Evolutionary conservation across 1,139 yeast species (phyloP).

Genomic region (Yamadazyma oceani): DNA sequence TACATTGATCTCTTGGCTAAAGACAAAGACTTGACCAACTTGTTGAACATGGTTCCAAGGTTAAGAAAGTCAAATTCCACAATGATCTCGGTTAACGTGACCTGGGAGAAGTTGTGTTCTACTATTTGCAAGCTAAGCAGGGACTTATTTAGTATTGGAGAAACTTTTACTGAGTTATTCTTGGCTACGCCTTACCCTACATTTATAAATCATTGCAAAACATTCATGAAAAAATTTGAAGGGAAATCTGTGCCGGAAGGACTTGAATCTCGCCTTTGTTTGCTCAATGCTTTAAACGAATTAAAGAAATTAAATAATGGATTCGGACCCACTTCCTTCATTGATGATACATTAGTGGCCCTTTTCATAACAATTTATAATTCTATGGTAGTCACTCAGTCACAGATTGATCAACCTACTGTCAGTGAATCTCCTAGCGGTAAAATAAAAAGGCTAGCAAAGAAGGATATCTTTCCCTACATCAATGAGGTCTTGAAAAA

Average conservation of each 20-base stretch:
- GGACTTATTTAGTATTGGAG: conserved; percentile 43
- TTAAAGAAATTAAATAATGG: conserved; percentile 76
- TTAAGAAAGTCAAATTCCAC: conserved; percentile 74
- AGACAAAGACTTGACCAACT: conserved; percentile 56
- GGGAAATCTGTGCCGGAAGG: conserved; percentile 29
- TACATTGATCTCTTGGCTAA: conserved; percentile 56
- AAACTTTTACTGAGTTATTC: conserved; percentile 53
- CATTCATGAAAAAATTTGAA: conserved; percentile 30
- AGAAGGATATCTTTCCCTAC: conserved; percentile 45
- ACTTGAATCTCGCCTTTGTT: conserved; percentile 33
- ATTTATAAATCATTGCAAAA: conserved; percentile 43
- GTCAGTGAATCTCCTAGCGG: conserved; percentile 31
- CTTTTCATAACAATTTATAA: conserved; percentile 53
- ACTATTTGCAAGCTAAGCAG: conserved; percentile 51
- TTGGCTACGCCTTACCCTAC: conserved; percentile 49
- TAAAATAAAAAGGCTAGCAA: conserved; percentile 41
- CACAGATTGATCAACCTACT: not conserved
- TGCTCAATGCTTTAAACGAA: conserved; percentile 57
- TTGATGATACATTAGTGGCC: conserved; percentile 73
- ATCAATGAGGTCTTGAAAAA: conserved; percentile 35
- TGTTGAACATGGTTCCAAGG: conserved; percentile 64
- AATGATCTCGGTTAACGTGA: conserved; percentile 59
- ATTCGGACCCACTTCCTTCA: conserved; percentile 73
- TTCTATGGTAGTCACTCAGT: not conserved
- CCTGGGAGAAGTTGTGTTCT: conserved; percentile 65